These are phyloP conservation scores for Hansenula anomala DNA, from an alignment of 1,139 yeast species.

Conservation along the genomic window DNA sequence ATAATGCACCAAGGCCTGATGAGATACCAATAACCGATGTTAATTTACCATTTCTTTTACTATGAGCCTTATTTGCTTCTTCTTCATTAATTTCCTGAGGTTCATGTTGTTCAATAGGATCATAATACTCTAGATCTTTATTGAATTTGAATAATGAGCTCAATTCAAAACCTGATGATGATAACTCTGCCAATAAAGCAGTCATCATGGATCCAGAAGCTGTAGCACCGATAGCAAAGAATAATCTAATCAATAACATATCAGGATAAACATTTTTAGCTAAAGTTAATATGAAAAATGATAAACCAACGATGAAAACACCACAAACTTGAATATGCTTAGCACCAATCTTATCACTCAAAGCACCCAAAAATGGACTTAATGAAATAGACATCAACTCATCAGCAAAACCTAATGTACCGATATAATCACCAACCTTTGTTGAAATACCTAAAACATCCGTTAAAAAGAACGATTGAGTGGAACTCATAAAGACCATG, in stretches of 20 bases:
- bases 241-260: slow-evolving; percentile 43
- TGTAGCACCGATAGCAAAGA: slow-evolving; percentile 60
- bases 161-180: slow-evolving; percentile 34
- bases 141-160: slow-evolving; percentile 14
- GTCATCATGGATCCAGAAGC: slow-evolving; percentile 42
- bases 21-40: slow-evolving; percentile 59
- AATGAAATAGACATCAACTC: slow-evolving; percentile 49
- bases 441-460: slow-evolving; percentile 45
- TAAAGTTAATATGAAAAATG: slow-evolving; percentile 47
- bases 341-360: slow-evolving; percentile 61
- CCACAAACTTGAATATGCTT: slow-evolving; percentile 47
- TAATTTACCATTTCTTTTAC: slow-evolving; percentile 43
- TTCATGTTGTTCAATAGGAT: slow-evolving; percentile 4
- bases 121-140: background rate
- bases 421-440: slow-evolving; percentile 52
- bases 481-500: slow-evolving; percentile 61
- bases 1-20: slow-evolving; percentile 67
- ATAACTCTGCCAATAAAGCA: slow-evolving; percentile 49
- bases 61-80: slow-evolving; percentile 3
- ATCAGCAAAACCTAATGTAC: slow-evolving; percentile 59
- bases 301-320: slow-evolving; percentile 40
- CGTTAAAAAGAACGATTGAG: slow-evolving; percentile 63
- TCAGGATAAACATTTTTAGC: slow-evolving; percentile 42
- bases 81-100: slow-evolving; percentile 5
- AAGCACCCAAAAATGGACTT: slow-evolving; percentile 63